phyloP scores from a whole-genome alignment of 441 rosid genomes.

The Capsella rubella region DNA sequence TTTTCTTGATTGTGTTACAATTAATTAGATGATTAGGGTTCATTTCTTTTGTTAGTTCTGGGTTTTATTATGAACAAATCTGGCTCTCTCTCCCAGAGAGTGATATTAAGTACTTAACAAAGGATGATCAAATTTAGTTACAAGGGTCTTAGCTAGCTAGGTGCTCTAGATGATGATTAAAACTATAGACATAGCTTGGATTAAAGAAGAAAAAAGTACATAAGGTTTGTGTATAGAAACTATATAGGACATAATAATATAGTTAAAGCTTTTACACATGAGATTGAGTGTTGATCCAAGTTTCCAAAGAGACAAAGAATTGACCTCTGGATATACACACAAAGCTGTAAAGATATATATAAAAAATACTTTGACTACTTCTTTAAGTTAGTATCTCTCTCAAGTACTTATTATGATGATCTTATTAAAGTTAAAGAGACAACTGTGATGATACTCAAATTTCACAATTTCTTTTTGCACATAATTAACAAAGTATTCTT shows the following conservation, averaged over 20 bases:
- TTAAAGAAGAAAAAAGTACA: conserved; percentile 1
- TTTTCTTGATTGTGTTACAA: conserved; percentile 26
- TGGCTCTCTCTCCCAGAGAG: conserved; percentile 2
- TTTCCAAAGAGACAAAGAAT: conserved; percentile 36
- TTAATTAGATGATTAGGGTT: conserved; percentile 26
- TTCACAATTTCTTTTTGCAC: conserved; percentile 23
- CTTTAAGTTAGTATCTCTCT: conserved; percentile 37
- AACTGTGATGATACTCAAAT: conserved; percentile 33
- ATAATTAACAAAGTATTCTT: not conserved
- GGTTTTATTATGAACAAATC: conserved; percentile 12
- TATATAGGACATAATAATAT: not conserved
- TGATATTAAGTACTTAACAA: conserved; percentile 22
- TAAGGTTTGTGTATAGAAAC: conserved; percentile 26
- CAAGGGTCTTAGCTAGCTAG: conserved; percentile 7
- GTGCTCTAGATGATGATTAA: conserved; percentile 34
- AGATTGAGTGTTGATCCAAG: conserved; percentile 34
- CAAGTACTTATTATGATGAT: conserved; percentile 28
- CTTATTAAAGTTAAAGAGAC: conserved; percentile 42
- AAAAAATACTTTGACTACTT: conserved; percentile 39
- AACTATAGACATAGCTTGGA: conserved; percentile 15
- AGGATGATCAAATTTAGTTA: conserved; percentile 14
- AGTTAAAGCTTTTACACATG: conserved; percentile 41
- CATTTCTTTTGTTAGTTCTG: conserved; percentile 2
- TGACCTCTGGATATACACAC: conserved; percentile 42
- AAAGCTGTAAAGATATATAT: conserved; percentile 35